Conservation (phyloP, 1,139 yeast genomes). For the Yamadazyma songkhlaensis region DNA sequence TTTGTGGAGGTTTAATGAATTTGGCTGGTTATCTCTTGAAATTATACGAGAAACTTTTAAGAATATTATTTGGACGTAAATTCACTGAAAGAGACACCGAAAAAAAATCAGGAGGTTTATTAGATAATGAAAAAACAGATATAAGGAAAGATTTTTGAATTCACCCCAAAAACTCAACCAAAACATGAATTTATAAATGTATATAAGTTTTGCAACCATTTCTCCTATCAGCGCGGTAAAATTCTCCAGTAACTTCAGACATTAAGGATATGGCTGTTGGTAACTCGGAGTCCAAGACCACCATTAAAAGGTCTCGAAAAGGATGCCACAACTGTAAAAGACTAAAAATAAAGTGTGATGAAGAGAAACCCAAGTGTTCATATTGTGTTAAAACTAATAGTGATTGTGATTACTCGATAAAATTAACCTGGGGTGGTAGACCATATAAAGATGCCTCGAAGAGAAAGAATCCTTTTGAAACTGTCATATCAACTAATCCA, state of each 20-base stretch:
- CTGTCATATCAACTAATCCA: not conserved
- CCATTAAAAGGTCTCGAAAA: conserved; percentile 21
- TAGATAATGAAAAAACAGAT: conserved; percentile 12
- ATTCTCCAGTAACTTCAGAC: no score
- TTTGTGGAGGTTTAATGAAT: conserved; percentile 68
- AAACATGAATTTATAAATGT: no score
- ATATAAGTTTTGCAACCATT: no score
- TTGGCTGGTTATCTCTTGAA: conserved; percentile 49
- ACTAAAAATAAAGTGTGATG: conserved; percentile 73
- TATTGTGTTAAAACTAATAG: conserved; percentile 50
- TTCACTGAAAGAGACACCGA: conserved; percentile 56
- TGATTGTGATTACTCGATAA: conserved; percentile 63
- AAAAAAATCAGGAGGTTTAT: conserved; percentile 39
- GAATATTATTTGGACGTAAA: conserved; percentile 47
- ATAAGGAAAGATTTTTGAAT: not conserved
- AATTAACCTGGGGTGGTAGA: conserved; percentile 76
- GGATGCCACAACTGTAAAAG: conserved; percentile 74
- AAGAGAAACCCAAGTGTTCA: conserved; percentile 60
- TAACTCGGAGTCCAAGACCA: conserved; percentile 2
- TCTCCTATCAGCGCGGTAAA: no score
- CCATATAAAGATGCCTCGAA: conserved; percentile 48
- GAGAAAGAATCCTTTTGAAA: conserved; percentile 17
- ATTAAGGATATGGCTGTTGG: conserved; percentile 1
- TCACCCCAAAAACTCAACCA: not conserved
- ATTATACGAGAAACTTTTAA: conserved; percentile 45